Percentiles rank a stretch among this genome's conserved stretches.
These are phyloP conservation scores for Gaultheria prostrata DNA, from an alignment of 148 eudicot species.

Conservation along the genomic window DNA sequence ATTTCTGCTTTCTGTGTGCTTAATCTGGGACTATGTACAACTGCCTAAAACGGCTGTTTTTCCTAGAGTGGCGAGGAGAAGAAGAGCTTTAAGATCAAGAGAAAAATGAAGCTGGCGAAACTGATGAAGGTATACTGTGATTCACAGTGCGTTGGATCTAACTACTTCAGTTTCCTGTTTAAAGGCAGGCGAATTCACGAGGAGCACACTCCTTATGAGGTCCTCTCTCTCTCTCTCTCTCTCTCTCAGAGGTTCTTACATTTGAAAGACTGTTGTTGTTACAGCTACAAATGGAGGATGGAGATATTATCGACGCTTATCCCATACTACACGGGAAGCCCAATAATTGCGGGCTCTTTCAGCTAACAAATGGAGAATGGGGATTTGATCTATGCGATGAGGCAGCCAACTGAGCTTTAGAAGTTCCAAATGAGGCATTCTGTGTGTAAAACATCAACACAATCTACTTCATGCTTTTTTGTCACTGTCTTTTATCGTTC, in stretches of 20 bases:
- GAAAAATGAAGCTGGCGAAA: conserved; percentile 52
- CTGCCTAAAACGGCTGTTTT: background rate
- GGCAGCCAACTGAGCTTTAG: too few relatives aligned
- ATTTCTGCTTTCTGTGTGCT: too few relatives aligned
- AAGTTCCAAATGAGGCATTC: too few relatives aligned
- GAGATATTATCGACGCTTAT: conserved; percentile 60
- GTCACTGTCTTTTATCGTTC: too few relatives aligned
- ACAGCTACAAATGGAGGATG: conserved; percentile 64
- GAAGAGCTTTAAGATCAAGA: conserved; percentile 47
- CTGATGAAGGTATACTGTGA: conserved; percentile 36
- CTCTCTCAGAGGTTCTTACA: background rate
- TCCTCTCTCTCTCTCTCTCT: too few relatives aligned
- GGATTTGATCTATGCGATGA: too few relatives aligned
- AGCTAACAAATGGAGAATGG: too few relatives aligned
- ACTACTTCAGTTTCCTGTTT: too few relatives aligned
- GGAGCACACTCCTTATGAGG: too few relatives aligned
- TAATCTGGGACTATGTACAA: too few relatives aligned
- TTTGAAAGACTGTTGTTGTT: background rate
- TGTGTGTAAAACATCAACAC: background rate
- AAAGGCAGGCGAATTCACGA: too few relatives aligned
- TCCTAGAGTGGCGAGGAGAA: conserved; percentile 54
- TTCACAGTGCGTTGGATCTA: conserved; percentile 39
- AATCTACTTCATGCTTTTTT: too few relatives aligned
- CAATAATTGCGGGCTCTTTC: background rate
- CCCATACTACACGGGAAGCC: conserved; percentile 45